These are phyloP conservation scores for Auriculariales sp. DNA, from an alignment of 768 basidiomycete genomes.

Conservation along the genomic window DNA sequence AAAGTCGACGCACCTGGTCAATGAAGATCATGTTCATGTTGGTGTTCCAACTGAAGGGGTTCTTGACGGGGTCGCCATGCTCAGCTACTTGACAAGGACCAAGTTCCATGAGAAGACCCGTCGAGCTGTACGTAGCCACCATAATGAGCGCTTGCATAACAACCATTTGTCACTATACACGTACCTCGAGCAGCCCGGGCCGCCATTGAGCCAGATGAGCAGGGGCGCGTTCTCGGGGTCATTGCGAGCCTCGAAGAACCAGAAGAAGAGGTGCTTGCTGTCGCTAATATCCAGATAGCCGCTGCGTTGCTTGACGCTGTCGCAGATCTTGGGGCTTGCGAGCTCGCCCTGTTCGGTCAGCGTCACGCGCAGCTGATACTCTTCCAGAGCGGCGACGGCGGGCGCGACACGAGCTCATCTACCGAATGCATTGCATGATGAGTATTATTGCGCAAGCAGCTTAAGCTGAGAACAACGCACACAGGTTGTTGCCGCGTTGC, in stretches of 20 bases:
- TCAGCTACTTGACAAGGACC: constrained; percentile 72
- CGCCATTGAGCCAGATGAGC: constrained; percentile 83
- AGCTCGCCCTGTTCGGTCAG: constrained; percentile 13
- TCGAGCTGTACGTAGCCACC: constrained; percentile 26
- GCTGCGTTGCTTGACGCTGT: constrained; percentile 65
- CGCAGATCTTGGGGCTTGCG: constrained; percentile 54
- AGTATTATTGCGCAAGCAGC: neutral
- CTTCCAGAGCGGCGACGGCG: constrained; percentile 23
- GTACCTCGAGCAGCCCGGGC: constrained; percentile 23
- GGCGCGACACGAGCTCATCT: constrained; percentile 55
- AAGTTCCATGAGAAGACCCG: constrained; percentile 83
- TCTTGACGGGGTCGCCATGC: constrained; percentile 53
- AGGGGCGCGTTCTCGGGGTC: constrained; percentile 68
- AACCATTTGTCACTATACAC: too few species aligned
- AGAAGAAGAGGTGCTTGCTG: constrained; percentile 78
- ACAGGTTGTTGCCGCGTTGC: constrained; percentile 54
- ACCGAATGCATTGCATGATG: neutral
- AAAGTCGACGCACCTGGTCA: constrained; percentile 10
- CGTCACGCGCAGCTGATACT: constrained; percentile 39
- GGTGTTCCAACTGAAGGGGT: constrained; percentile 80
- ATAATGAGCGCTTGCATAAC: neutral
- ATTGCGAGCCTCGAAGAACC: constrained; percentile 81
- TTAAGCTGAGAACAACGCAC: constrained; percentile 27
- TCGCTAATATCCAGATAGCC: constrained; percentile 75
- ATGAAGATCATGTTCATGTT: constrained; percentile 27